Evolutionary conservation across 805 yeast genomes (phyloP).

Genomic region (Vanderwaltozyma yarrowii): DNA sequence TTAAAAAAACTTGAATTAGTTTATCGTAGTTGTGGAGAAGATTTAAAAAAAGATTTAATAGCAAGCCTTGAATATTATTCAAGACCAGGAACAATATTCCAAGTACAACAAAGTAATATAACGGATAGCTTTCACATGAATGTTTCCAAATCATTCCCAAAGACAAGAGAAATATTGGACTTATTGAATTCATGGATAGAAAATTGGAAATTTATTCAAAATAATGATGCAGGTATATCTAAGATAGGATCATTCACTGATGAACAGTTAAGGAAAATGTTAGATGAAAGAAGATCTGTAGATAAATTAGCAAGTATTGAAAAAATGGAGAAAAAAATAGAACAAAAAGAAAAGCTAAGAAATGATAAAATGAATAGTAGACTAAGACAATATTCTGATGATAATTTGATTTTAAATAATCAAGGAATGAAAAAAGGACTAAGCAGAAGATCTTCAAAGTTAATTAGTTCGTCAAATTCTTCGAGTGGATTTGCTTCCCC

Average conservation of each 20-base stretch:
- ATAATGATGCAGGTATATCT: slow-evolving; percentile 6
- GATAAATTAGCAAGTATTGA: slow-evolving; percentile 10
- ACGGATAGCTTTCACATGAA: slow-evolving; percentile 12
- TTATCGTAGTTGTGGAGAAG: slow-evolving; percentile 5
- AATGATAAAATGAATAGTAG: neutral
- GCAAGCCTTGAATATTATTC: slow-evolving; percentile 7
- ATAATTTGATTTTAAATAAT: neutral
- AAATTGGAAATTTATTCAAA: slow-evolving; percentile 18
- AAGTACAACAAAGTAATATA: slow-evolving; percentile 14
- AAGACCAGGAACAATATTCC: slow-evolving; percentile 3
- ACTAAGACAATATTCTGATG: neutral
- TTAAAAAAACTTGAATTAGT: slow-evolving; percentile 12
- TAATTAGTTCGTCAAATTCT: slow-evolving; percentile 5
- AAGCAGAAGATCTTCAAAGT: neutral
- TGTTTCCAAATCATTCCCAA: slow-evolving; percentile 6
- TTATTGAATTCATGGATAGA: slow-evolving; percentile 10
- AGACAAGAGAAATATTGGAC: slow-evolving; percentile 9
- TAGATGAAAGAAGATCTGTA: slow-evolving; percentile 20
- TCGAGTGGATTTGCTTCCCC: slow-evolving; percentile 7
- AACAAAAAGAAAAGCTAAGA: neutral
- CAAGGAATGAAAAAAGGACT: neutral
- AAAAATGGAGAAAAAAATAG: slow-evolving; percentile 8
- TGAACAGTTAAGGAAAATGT: slow-evolving; percentile 14
- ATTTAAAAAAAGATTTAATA: slow-evolving; percentile 4
- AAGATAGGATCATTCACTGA: slow-evolving; percentile 8